A percentile compares a stretch with the other conserved stretches of the same genome.
Conservation (phyloP, 228 moss, liverwort and hornwort species). For the Sphagnum magellanicum region DNA sequence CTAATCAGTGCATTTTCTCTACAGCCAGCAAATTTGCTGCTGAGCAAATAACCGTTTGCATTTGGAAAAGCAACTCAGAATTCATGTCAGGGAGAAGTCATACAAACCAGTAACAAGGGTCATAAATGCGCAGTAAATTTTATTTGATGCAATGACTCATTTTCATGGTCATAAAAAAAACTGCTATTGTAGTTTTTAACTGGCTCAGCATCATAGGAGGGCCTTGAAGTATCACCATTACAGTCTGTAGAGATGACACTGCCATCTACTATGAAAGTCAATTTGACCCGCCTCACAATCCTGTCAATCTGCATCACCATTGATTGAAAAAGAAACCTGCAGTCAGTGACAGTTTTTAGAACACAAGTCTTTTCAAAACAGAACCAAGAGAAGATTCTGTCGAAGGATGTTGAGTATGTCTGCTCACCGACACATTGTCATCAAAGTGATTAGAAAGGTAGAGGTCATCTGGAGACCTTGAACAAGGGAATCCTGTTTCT, state of each 20-base stretch:
- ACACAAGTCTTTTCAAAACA: no score
- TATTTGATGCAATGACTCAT: slow-evolving; percentile 22
- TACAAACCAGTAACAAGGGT: no score
- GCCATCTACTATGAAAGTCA: slow-evolving; percentile 9
- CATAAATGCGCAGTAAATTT: neutral
- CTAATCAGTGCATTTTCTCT: no score
- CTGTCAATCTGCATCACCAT: neutral
- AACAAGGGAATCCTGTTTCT: slow-evolving; percentile 23
- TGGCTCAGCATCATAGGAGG: neutral
- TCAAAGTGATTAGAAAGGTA: slow-evolving; percentile 23
- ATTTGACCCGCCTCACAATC: slow-evolving; percentile 15
- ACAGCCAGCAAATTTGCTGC: no score
- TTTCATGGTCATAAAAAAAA: slow-evolving; percentile 23
- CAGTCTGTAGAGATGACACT: slow-evolving; percentile 5
- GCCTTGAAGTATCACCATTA: neutral
- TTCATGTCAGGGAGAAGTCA: no score
- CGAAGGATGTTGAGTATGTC: neutral
- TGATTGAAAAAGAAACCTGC: slow-evolving; percentile 8
- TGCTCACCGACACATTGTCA: slow-evolving; percentile 9
- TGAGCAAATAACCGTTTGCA: no score
- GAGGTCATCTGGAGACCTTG: slow-evolving; percentile 11
- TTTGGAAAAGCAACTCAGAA: no score
- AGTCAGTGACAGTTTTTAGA: neutral
- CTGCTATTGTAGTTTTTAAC: slow-evolving; percentile 13
- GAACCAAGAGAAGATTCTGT: neutral